phyloP scores from a whole-genome alignment of 2,329 filamentous ascomycete species.

The Aureobasidium sp. region DNA sequence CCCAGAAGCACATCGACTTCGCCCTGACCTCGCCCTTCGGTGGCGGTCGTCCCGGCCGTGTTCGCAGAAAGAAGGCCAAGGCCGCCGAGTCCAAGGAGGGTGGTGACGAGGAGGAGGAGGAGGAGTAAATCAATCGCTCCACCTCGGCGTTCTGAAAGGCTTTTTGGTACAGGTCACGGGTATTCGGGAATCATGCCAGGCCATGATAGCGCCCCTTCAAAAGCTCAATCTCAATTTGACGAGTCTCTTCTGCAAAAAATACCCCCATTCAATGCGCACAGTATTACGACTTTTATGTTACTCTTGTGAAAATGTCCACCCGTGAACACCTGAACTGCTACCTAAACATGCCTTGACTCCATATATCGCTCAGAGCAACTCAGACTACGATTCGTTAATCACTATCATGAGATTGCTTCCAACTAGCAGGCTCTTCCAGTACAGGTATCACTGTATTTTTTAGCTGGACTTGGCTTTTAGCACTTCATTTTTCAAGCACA shows the following conservation, averaged over 20 bases:
- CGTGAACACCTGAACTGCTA: not conserved
- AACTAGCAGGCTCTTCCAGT: no score
- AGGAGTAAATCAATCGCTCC: conserved; percentile 38
- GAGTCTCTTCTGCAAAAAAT: conserved; percentile 11
- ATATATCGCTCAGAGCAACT: no score
- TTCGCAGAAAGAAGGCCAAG: conserved; percentile 99
- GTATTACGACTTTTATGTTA: conserved; percentile 3
- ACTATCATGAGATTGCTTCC: no score
- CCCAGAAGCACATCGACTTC: conserved; percentile 99
- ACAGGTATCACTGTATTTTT: no score
- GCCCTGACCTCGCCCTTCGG: conserved; percentile 94
- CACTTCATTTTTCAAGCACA: no score
- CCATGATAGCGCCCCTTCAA: conserved; percentile 9
- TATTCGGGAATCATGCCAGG: conserved; percentile 8
- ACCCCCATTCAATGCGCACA: conserved; percentile 9
- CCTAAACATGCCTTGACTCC: no score
- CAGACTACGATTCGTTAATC: no score
- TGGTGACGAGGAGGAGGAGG: conserved; percentile 80
- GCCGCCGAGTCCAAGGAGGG: conserved; percentile 79
- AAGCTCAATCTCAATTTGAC: conserved; percentile 12
- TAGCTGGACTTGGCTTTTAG: no score
- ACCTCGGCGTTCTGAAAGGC: conserved; percentile 6
- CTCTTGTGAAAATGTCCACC: not conserved
- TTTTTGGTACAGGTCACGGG: not conserved
- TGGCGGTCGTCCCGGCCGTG: conserved; percentile 92